Evolutionary conservation across 768 basidiomycete genomes (phyloP).

Genomic region (Rhodotorula toruloides): DNA sequence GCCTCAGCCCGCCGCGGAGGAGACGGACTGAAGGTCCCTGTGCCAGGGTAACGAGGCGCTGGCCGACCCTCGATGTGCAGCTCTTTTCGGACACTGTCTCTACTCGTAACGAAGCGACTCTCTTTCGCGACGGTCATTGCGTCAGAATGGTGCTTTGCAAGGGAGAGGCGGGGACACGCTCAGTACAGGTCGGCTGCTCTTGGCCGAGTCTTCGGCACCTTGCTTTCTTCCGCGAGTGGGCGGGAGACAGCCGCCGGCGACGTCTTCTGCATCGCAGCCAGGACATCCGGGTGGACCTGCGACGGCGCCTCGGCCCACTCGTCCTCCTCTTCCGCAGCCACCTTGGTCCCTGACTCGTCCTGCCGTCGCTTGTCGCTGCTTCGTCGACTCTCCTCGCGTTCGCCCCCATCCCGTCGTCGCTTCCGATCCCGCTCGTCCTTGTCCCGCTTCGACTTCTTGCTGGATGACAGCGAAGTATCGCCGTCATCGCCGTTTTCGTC

Average conservation of each 20-base stretch:
- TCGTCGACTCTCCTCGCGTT: not conserved
- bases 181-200: constrained; percentile 17
- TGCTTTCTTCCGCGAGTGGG: not conserved
- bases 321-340: constrained; percentile 53
- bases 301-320: constrained; percentile 41
- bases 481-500: constrained; percentile 58
- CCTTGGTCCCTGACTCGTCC: constrained; percentile 35
- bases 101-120: too few species aligned
- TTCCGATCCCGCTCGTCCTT: constrained; percentile 4
- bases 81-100: too few species aligned
- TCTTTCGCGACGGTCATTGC: too few species aligned
- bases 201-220: not conserved
- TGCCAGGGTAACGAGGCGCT: too few species aligned
- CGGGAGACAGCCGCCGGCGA: too few species aligned
- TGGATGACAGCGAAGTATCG: not conserved
- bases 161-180: too few species aligned
- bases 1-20: not conserved
- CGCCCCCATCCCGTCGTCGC: not conserved
- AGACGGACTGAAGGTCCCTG: too few species aligned
- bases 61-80: too few species aligned
- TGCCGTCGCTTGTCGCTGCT: not conserved
- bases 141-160: too few species aligned
- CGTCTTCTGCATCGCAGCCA: not conserved
- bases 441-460: not conserved
- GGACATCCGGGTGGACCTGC: constrained; percentile 10